Conservation (phyloP, 1,284 basidiomycete genomes). For the Thecaphora frezii region DNA sequence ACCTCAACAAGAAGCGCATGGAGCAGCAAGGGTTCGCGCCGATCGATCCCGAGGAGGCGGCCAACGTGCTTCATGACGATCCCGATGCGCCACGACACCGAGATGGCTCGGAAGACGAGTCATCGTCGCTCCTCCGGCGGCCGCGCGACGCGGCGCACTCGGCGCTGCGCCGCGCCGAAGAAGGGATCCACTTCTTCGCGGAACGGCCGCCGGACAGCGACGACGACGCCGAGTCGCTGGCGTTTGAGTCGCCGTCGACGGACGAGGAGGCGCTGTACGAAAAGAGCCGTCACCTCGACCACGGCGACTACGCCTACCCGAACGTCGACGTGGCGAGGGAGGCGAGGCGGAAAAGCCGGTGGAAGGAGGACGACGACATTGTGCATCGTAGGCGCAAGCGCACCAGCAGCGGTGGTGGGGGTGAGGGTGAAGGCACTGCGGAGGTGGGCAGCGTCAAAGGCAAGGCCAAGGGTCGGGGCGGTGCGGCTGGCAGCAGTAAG, state of each 20-base stretch:
- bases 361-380: conserved; percentile 39
- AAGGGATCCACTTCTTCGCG: conserved; percentile 34
- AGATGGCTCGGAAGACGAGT: conserved; percentile 57
- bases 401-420: background rate
- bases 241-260: conserved; percentile 68
- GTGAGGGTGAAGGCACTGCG: conserved; percentile 6
- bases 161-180: conserved; percentile 23
- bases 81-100: conserved; percentile 54
- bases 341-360: conserved; percentile 35
- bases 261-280: conserved; percentile 71
- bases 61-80: conserved; percentile 69
- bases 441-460: conserved; percentile 14
- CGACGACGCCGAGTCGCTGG: conserved; percentile 64
- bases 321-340: conserved; percentile 82
- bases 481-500: conserved; percentile 3
- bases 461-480: background rate
- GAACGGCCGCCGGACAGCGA: conserved; percentile 49
- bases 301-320: conserved; percentile 91
- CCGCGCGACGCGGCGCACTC: conserved; percentile 17
- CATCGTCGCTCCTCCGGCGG: conserved; percentile 15
- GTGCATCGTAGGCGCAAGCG: conserved; percentile 22
- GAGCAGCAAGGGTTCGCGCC: conserved; percentile 74
- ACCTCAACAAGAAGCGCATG: conserved; percentile 63
- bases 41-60: conserved; percentile 69
- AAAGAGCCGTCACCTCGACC: conserved; percentile 72